Base-by-base conservation (phyloP, 2,329 filamentous ascomycete species). In the Phaeosphaeriaceae sp. region DNA sequence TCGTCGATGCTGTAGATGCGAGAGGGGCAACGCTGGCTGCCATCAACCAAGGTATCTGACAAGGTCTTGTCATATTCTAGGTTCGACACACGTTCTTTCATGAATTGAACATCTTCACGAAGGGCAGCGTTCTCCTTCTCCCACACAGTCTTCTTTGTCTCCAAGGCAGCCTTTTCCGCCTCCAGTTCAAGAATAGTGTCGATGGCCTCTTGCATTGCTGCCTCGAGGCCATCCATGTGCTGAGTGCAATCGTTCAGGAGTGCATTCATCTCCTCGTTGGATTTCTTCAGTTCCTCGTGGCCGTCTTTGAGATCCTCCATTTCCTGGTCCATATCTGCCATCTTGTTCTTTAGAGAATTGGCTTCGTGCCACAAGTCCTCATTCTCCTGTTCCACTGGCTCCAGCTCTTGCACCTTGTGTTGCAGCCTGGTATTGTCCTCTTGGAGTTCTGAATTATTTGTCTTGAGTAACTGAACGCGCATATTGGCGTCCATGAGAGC, bases 1-100 rank as follows among this genome's bases (percentile, higher is more conserved):
- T 76, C 75, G 40, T 77, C 73, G 24, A 77, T 72, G 54, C 72
- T 77, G 43, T 69, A 69, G 35, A 75, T 60, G 19, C 67, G 67
- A n/a, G 61, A 54, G 10, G 70, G 70, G 44, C 63, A 67, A 2
- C 61, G 53, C 0, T 62, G 50, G 32, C 52, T 63, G 11, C 64
- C 65, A 49, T 70, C 64, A 22, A 66, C 49, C 5, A 68, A 62
- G 26, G 63, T 55, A 43, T 57, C 58, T 17, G 60, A 28, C 8
- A 54, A 49, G 8, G 54, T 61, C 40, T 56, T 47, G 17, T 47
- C 49, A n/a, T 52, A 54, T 49, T 72, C 67, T 5, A 69, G 50
- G 1, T 50, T 60, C 13, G 58, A 49, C 6, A 69, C 59, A 43
- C 68, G 64, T 17, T 61, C 55, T 44, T 67, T 72, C 24, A 76